These are phyloP conservation scores for Daedaleopsis nitida DNA, from an alignment of 768 basidiomycete species.

Conservation along the genomic window DNA sequence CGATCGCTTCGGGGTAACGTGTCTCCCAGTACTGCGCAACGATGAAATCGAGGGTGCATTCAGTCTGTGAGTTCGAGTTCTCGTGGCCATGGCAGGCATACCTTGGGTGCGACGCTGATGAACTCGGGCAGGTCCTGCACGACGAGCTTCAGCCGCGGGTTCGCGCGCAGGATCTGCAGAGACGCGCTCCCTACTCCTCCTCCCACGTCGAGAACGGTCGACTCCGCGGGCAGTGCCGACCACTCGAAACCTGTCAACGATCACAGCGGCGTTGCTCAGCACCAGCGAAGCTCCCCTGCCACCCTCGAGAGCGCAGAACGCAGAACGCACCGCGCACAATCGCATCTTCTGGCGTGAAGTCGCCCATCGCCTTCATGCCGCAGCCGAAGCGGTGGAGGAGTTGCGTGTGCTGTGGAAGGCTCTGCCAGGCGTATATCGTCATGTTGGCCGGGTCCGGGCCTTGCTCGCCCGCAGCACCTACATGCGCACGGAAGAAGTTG, in stretches of 20 bases:
- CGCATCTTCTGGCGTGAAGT: constrained; percentile 18
- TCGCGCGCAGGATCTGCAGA: constrained; percentile 22
- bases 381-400: constrained; percentile 21
- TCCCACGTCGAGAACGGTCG: constrained; percentile 35
- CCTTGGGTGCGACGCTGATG: constrained; percentile 27
- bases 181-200: constrained; percentile 33
- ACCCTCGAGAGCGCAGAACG: neutral
- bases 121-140: constrained; percentile 33
- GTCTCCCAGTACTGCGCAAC: neutral
- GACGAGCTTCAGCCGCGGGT: constrained; percentile 29
- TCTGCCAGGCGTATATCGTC: constrained; percentile 11
- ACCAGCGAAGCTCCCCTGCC: neutral
- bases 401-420: constrained; percentile 13
- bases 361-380: constrained; percentile 24
- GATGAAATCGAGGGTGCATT: too few relatives aligned
- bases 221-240: constrained; percentile 21
- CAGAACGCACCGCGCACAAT: constrained; percentile 21
- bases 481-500: constrained; percentile 21
- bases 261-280: neutral
- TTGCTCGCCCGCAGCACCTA: constrained; percentile 17
- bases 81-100: neutral
- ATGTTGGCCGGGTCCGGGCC: constrained; percentile 7
- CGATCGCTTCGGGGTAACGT: neutral
- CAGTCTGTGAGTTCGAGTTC: neutral
- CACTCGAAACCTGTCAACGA: constrained; percentile 32